phyloP scores from a whole-genome alignment of 495 filamentous ascomycete genomes.

The Neurospora intermedia region DNA sequence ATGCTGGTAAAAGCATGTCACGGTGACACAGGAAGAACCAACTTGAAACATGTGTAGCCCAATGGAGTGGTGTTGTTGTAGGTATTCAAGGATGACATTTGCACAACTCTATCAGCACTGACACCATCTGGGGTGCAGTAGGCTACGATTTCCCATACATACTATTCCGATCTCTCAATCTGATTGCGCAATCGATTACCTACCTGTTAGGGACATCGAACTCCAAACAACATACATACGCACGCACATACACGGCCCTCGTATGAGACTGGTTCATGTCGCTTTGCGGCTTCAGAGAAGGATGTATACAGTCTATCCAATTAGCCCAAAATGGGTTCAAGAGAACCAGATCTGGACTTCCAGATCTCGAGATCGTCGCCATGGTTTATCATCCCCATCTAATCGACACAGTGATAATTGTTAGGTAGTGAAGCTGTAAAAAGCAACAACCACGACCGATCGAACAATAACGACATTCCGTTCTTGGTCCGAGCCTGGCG shows the following conservation, averaged over 20 bases:
- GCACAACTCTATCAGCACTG: background rate
- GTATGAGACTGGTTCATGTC: background rate
- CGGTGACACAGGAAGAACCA: background rate
- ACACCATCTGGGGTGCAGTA: background rate
- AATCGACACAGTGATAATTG: background rate
- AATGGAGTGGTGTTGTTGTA: background rate
- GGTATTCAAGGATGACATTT: background rate
- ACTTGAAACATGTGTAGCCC: background rate
- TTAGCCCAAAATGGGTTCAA: background rate
- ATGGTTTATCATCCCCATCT: background rate
- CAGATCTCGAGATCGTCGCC: background rate
- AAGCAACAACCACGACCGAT: background rate
- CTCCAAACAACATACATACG: background rate
- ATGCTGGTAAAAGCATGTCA: background rate
- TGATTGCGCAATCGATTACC: background rate
- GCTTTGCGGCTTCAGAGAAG: background rate
- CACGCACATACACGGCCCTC: background rate
- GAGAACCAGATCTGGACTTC: background rate
- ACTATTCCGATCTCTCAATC: background rate
- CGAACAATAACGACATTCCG: background rate
- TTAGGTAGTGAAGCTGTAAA: background rate
- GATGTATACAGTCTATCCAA: background rate
- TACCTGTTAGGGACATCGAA: background rate
- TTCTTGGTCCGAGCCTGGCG: background rate
- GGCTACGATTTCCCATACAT: background rate